Evolutionary conservation across 768 basidiomycete genomes (phyloP).

Genomic region (Pleurotus platypus): DNA sequence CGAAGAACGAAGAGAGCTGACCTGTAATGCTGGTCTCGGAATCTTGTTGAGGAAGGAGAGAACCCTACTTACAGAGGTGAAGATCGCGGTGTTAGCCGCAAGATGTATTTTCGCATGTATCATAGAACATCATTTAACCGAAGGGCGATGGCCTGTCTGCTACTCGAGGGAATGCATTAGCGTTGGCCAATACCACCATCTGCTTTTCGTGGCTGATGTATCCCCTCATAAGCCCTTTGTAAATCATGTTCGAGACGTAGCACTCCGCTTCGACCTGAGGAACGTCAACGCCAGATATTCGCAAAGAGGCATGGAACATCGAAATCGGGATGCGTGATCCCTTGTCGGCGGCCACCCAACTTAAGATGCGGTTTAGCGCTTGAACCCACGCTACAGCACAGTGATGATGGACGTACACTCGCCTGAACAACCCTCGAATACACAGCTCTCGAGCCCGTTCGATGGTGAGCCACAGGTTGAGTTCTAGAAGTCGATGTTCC

Average conservation of each 20-base stretch:
- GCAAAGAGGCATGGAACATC: constrained; percentile 76
- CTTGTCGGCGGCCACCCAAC: constrained; percentile 78
- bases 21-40: no score
- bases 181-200: constrained; percentile 84
- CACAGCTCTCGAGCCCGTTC: constrained; percentile 89
- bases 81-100: no score
- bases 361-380: constrained; percentile 21
- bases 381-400: no score
- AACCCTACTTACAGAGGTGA: no score
- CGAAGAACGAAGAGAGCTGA: no score
- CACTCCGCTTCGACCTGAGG: constrained; percentile 86
- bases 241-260: constrained; percentile 92
- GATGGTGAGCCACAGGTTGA: constrained; percentile 82
- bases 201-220: constrained; percentile 96
- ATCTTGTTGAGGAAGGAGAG: no score
- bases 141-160: constrained; percentile 60
- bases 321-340: constrained; percentile 75
- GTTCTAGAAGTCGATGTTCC: constrained; percentile 76
- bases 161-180: constrained; percentile 77
- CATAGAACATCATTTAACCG: constrained; percentile 9
- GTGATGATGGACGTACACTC: constrained; percentile 47
- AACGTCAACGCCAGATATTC: constrained; percentile 66
- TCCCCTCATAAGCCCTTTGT: constrained; percentile 87
- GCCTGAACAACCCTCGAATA: constrained; percentile 75
- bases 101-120: no score